Evolutionary conservation across 2,329 filamentous ascomycete genomes (phyloP).

Genomic region (Metarhizium humberi): DNA sequence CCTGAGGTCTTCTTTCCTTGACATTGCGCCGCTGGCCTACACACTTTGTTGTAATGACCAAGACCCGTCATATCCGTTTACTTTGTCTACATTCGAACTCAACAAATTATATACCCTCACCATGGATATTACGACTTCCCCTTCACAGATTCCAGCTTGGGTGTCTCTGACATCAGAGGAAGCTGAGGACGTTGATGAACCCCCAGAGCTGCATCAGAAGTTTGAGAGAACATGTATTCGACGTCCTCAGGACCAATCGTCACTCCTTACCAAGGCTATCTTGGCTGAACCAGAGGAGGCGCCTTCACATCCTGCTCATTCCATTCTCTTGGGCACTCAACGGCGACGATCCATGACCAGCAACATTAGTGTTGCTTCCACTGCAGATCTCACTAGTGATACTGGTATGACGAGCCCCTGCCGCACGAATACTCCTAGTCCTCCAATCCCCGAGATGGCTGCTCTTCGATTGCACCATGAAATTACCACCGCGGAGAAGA

Average conservation of each 20-base stretch:
- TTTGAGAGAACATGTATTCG: conserved; percentile 40
- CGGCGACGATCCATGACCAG: conserved; percentile 63
- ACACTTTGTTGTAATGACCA: neutral
- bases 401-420: conserved; percentile 84
- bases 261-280: conserved; percentile 79
- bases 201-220: conserved; percentile 53
- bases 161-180: conserved; percentile 45
- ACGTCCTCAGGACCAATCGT: conserved; percentile 53
- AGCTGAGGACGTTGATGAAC: conserved; percentile 74
- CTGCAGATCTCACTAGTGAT: conserved; percentile 89
- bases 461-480: conserved; percentile 31
- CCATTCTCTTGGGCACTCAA: conserved; percentile 24
- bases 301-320: conserved; percentile 26
- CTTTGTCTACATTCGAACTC: neutral
- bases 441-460: conserved; percentile 58
- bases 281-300: conserved; percentile 56
- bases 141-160: conserved; percentile 22
- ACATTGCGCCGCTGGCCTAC: neutral
- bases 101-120: conserved; percentile 5
- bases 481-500: conserved; percentile 11
- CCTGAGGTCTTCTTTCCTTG: neutral
- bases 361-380: conserved; percentile 72
- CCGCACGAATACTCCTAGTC: conserved; percentile 80
- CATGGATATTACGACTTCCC: conserved; percentile 17
- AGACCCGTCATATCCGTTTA: neutral